Evolutionary conservation across 805 yeast species (phyloP), one percentile per base, ranked within the genome.

Genomic region (Candida berthetii): DNA sequence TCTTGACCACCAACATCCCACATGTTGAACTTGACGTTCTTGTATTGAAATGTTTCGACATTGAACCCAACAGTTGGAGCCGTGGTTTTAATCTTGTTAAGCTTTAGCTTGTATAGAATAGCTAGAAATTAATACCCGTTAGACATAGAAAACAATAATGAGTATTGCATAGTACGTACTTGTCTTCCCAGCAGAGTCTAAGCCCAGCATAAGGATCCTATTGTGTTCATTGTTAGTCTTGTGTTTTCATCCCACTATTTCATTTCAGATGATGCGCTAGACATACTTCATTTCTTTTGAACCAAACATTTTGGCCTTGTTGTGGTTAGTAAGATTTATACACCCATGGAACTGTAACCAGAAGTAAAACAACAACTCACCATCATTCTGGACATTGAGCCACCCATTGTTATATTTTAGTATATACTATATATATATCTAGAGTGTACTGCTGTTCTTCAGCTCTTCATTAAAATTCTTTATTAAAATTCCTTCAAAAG

Each of bases 1-100:
- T 85, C 95, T 68, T 88, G 97, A 60, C 96, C 97, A 66, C 97
- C 97, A 46, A 93, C 93, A 63, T 86, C 95, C 95, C 95, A 86
- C 58, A 86, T 89, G 46, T 88, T 87, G 67, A 86, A 85, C 42
- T 85, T 80, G 44, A 85, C 82, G 61, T 85, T 85, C 60, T 82
- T 83, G 63, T 82, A 85, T 43, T 84, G 79, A 47, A 86, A 86
- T 3, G 91, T 83, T 62, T 86, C 96, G 38, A 86, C 93, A 64
- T 90, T 90, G 68, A 90, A 90, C 2, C 96, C 96, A 18, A 88
- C 95, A 0, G 96, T 90, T 18, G 96, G 96, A 5, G 88, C 93
- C 0, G 96, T 85, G 35, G 85, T 79, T 46, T 74, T 73, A 9
- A 85, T 74, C 54, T 77, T 85, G 44, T 90, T 89, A 46, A 85